Base-by-base conservation (phyloP, 2,329 filamentous ascomycete species). In the Colletotrichum sp. region DNA sequence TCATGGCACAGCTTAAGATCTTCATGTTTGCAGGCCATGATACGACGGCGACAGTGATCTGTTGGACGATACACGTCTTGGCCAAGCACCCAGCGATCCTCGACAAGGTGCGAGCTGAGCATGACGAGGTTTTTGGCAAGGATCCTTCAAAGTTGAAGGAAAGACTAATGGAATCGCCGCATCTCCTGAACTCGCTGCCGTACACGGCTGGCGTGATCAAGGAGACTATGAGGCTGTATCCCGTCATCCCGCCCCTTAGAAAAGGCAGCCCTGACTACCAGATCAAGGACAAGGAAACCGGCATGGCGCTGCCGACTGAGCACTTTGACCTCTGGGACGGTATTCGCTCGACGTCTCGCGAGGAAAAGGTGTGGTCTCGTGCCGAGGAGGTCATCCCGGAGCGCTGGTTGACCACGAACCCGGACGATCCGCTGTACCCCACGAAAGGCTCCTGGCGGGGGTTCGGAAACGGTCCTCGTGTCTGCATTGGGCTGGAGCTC, bases 201-300 rank as follows among this genome's bases (percentile, higher is more conserved):
- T 92, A 90, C 78, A 89, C 89, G 2, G 83, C 83, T 4, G 90
- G 88, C n/a, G 86, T 91, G 7, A 85, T 91, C 72, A 90, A 90
- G 74, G 91, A 93, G 80, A 83, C 86, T 0, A 83, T 92, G 2
- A 85, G 90, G 4, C 78, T 92, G 18, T 89, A 87, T 73, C 89
- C 90, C 0, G 85, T 89, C 2, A 87, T 76, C 80, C 84, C 84
- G 32, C 84, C 85, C 2, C 81, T 86, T 16, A 84, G 88, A n/a
- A 70, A 78, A 5, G 84, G 83, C 7, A 28, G 57, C 7, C 24
- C 72, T 6, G 82, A 82, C 28, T 81, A 82, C 74, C 83, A 83
- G 16, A 77, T 86, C 71, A 84, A 81, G 32, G 82, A 88, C 32
- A 81, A 85, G 2, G 67, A 71, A 43, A 76, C 71, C 2, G 86